Evolutionary conservation across 805 yeast genomes (phyloP).

Genomic region (Candida maesae): DNA sequence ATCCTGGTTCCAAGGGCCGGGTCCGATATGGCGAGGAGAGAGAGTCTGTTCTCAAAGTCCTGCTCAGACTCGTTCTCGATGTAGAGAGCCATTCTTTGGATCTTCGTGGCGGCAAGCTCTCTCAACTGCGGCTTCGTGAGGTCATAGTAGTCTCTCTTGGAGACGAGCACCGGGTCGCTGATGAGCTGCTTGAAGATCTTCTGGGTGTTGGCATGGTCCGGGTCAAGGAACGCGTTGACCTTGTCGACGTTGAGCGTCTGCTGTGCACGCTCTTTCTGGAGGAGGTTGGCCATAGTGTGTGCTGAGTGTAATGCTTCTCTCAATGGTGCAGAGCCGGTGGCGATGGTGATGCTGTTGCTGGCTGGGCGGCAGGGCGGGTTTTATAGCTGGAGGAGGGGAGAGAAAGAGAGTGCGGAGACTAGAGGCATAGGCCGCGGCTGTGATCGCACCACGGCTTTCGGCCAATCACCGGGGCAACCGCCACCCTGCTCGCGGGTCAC

Average conservation of each 20-base stretch:
- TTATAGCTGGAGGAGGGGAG: too few species aligned
- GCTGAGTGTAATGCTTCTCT: too few species aligned
- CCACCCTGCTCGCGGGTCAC: background rate
- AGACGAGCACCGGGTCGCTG: conserved; percentile 61
- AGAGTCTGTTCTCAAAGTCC: conserved; percentile 54
- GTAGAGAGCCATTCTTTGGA: conserved; percentile 57
- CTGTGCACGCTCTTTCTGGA: conserved; percentile 40
- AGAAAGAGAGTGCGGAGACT: background rate
- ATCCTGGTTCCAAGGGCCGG: conserved; percentile 78
- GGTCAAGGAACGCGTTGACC: conserved; percentile 56
- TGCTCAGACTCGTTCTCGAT: conserved; percentile 42
- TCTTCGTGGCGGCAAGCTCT: conserved; percentile 55
- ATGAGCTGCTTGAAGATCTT: conserved; percentile 53
- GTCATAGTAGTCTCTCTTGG: conserved; percentile 55
- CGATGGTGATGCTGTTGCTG: too few species aligned
- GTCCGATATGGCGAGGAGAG: conserved; percentile 61
- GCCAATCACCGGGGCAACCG: background rate
- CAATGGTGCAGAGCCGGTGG: too few species aligned
- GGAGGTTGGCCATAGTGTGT: conserved; percentile 17
- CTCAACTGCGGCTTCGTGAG: conserved; percentile 53
- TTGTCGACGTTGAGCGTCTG: conserved; percentile 41
- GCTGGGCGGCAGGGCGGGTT: too few species aligned
- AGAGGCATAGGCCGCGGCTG: background rate
- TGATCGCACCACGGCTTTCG: background rate
- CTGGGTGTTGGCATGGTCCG: conserved; percentile 44